Evolutionary conservation across 2,329 filamentous ascomycete genomes (phyloP), one percentile per base, ranked within the genome.

Genomic region (Escovopsis sp.): DNA sequence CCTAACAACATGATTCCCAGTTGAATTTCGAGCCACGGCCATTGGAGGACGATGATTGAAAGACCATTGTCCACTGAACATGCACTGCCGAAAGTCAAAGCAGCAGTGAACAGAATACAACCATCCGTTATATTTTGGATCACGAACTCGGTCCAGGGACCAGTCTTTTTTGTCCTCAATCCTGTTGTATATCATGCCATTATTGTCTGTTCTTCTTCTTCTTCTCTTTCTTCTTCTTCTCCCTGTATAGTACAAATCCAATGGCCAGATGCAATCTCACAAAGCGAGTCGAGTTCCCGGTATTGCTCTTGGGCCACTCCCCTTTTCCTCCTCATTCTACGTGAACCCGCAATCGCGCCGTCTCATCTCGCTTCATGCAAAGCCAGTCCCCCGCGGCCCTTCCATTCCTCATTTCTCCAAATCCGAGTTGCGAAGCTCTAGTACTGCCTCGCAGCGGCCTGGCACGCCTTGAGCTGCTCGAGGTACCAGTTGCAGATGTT

Each of bases 401-500:
- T 8, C 12, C 8, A 6, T 18, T 35, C 12, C 33, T 35, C 18
- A 35, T n/a, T n/a, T 12, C 18, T 35, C 5, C 18, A n/a, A n/a
- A 18, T 35, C 18, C 5, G 12, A 4, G 18, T 35, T 12, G n/a
- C 11, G 33, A 18, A 7, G 12, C n/a, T n/a, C 60, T 77, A 85
- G 67, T 85, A 85, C 54, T 69, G 77, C 64, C 70, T 77, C 43
- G 84, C 80, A 53, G 85, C 83, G 50, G 75, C 68, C 71, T 89
- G 84, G 73, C 84, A 89, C 44, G 84, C 82, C 73, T 88, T 89
- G 65, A 98, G 73, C 75, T 98, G 89, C 64, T 98, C 91, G 55
- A 98, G 69, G 65, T 98, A 98, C 88, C 89, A 98, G 53, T 84
- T 83, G 70, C 91, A 98, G 60, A 95, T 93, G 60, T 82, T 81